Conservation (phyloP, 192 early-diverging fungal species). For the Coemansia sp. region DNA sequence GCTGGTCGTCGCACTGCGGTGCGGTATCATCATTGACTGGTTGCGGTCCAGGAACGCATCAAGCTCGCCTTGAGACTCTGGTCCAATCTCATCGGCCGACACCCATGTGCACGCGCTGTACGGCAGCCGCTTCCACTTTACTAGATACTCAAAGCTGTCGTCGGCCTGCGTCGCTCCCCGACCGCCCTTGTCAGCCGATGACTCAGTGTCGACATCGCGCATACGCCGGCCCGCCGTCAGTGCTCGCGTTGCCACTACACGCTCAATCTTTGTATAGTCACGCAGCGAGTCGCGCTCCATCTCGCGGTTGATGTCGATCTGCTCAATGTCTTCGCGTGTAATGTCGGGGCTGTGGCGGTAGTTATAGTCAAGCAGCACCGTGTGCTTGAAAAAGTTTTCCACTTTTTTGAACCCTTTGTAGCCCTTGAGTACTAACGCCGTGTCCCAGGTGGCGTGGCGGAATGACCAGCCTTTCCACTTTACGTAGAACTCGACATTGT, state of each 20-base stretch:
- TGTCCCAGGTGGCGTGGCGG: constrained; percentile 90
- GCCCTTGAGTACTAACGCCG: constrained; percentile 60
- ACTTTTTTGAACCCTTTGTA: constrained; percentile 88
- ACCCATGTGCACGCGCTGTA: constrained; percentile 95
- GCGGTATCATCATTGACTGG: constrained; percentile 70
- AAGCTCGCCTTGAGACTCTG: constrained; percentile 78
- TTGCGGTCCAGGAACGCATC: constrained; percentile 83
- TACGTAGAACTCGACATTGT: constrained; percentile 78
- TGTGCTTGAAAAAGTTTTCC: constrained; percentile 76
- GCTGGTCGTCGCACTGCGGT: constrained; percentile 56
- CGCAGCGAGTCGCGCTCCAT: constrained; percentile 75
- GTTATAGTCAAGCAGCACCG: constrained; percentile 60
- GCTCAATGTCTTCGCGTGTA: constrained; percentile 87
- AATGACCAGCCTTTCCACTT: constrained; percentile 95
- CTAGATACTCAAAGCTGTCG: constrained; percentile 76
- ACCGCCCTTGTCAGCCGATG: constrained; percentile 4
- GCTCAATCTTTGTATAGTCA: constrained; percentile 85
- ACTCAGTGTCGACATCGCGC: constrained; percentile 34
- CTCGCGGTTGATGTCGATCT: constrained; percentile 80
- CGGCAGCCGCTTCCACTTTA: constrained; percentile 87
- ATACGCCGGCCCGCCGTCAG: constrained; percentile 22
- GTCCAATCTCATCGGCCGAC: constrained; percentile 62
- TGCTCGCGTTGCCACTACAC: constrained; percentile 73
- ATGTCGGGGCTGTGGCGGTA: constrained; percentile 65
- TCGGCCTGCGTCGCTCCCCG: constrained; percentile 33